phyloP scores from a whole-genome alignment of 176 grass and related monocot genomes.

The Raddia distichophylla region DNA sequence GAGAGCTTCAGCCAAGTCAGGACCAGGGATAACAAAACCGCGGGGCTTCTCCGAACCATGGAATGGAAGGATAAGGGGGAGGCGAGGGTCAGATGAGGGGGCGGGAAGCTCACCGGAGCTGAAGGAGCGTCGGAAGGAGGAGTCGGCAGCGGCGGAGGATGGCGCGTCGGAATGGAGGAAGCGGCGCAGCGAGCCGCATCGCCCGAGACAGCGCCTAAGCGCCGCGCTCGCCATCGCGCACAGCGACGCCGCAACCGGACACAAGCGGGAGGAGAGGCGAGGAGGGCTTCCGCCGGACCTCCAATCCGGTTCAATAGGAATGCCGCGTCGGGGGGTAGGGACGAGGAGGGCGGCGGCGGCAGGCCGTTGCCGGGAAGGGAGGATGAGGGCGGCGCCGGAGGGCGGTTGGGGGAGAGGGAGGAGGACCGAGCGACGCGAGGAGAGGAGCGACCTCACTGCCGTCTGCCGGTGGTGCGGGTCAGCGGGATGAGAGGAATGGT shows the following conservation, averaged over 20 bases:
- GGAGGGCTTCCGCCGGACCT: not conserved
- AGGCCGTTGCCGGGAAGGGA: too few relatives aligned
- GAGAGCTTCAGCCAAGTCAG: not conserved
- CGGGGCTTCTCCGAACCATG: too few relatives aligned
- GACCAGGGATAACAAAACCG: too few relatives aligned
- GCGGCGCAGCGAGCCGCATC: not conserved
- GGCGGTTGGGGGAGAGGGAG: too few relatives aligned
- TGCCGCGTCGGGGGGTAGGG: too few relatives aligned
- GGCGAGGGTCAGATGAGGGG: not conserved
- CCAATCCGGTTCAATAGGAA: too few relatives aligned
- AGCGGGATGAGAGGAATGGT: too few relatives aligned
- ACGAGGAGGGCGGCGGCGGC: too few relatives aligned
- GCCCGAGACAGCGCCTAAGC: conserved; percentile 41
- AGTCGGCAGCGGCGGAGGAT: not conserved
- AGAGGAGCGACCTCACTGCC: too few relatives aligned
- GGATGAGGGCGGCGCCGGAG: too few relatives aligned
- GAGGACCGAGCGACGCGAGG: too few relatives aligned
- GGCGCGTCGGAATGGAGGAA: conserved; percentile 24
- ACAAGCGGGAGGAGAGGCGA: not conserved
- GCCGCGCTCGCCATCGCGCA: conserved; percentile 52
- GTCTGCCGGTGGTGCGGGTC: too few relatives aligned
- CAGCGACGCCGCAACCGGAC: conserved; percentile 40
- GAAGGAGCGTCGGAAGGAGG: conserved; percentile 42
- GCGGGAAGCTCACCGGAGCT: conserved; percentile 39
- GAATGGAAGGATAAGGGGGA: not conserved